phyloP scores from a whole-genome alignment of 176 grass and related monocot genomes.

The Oryza rufipogon region DNA sequence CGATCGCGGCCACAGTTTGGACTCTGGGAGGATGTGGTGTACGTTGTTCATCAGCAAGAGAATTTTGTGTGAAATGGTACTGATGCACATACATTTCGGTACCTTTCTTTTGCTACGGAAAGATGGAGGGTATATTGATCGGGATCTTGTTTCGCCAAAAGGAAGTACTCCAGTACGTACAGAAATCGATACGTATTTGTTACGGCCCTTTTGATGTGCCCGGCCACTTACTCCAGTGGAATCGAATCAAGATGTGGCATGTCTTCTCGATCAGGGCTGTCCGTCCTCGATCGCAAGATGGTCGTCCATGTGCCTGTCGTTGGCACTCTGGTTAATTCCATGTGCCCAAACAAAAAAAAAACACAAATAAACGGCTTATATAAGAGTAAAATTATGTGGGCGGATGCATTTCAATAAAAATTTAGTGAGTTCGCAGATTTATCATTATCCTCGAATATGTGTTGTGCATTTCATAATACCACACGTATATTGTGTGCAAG shows the following conservation, averaged over 20 bases:
- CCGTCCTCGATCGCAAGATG: background rate
- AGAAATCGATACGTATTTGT: background rate
- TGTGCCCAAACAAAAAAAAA: background rate
- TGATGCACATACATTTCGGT: background rate
- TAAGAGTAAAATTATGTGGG: background rate
- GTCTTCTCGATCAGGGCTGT: background rate
- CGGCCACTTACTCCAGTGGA: background rate
- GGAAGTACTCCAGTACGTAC: background rate
- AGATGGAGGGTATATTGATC: background rate
- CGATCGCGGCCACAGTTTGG: constrained; percentile 1
- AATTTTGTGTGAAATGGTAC: background rate
- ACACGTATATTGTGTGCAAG: too few species aligned
- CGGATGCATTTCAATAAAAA: too few species aligned
- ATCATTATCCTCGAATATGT: too few species aligned
- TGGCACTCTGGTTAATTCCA: background rate
- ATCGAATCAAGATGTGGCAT: constrained; percentile 6
- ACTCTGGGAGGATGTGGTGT: background rate
- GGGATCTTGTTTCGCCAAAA: constrained; percentile 23
- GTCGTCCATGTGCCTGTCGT: background rate
- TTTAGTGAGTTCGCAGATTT: too few species aligned
- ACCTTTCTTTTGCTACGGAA: constrained; percentile 26
- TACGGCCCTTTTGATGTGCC: constrained; percentile 15
- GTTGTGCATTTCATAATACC: too few species aligned
- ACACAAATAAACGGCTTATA: background rate
- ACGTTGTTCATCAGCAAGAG: background rate